Conservation (phyloP, 2,329 filamentous ascomycete genomes). For the Davidsoniella virescens region DNA sequence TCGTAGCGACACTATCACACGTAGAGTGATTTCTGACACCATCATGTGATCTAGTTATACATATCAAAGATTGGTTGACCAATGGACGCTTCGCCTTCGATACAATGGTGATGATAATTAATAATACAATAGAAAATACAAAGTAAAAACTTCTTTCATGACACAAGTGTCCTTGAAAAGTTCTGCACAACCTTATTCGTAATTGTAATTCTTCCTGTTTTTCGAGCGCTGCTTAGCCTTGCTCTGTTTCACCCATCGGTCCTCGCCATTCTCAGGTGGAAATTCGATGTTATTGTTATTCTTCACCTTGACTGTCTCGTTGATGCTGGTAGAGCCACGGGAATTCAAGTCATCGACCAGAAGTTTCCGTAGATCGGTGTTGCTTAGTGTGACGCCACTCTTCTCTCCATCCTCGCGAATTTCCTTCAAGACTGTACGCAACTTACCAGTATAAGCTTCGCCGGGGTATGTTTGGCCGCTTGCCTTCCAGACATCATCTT, state of each 20-base stretch:
- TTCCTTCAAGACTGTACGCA: slow-evolving; percentile 27
- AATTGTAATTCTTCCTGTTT: slow-evolving; percentile 6
- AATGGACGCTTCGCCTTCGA: no score
- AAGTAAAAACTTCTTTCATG: neutral
- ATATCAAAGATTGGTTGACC: no score
- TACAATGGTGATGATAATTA: neutral
- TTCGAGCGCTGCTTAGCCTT: slow-evolving; percentile 14
- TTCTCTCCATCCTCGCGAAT: slow-evolving; percentile 22
- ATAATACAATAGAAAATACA: slow-evolving; percentile 7
- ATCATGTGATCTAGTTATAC: no score
- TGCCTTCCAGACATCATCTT: slow-evolving; percentile 35
- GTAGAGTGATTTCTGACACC: no score
- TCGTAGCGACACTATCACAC: no score
- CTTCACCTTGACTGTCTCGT: slow-evolving; percentile 18
- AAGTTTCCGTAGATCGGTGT: slow-evolving; percentile 18
- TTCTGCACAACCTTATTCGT: neutral
- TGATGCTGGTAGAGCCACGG: slow-evolving; percentile 5
- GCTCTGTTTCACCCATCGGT: slow-evolving; percentile 3
- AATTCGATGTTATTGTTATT: slow-evolving; percentile 28
- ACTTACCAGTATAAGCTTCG: slow-evolving; percentile 31
- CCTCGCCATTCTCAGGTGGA: slow-evolving; percentile 16
- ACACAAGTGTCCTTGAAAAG: neutral
- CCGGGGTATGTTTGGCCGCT: slow-evolving; percentile 37
- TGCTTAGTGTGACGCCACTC: slow-evolving; percentile 18
- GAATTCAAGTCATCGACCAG: slow-evolving; percentile 16